Base-by-base conservation (phyloP, 768 basidiomycete species). In the Lactarius indigo region DNA sequence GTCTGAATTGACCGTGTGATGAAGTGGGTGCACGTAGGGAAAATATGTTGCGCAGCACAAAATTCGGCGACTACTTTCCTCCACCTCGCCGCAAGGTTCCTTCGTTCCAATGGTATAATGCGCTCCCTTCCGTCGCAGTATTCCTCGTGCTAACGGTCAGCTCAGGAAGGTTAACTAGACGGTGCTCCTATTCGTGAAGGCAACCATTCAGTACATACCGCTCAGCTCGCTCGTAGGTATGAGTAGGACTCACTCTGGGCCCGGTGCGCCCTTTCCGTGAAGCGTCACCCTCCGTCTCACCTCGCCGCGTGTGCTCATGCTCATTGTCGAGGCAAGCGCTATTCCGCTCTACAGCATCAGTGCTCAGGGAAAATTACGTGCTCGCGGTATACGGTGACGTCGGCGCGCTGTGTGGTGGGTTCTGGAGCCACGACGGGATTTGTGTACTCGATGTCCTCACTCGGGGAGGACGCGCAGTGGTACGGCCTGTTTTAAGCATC, bases 171-270 rank as follows among this genome's bases (percentile, higher is more conserved):
- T 90, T 96, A 58, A 94, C 94, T 92, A 91, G 0, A 94, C 92
- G 0, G 92, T 96, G 0, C 85, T 98, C 63, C 84, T 98, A 0
- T 98, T 96, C 73, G 95, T 87, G 1, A 96, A 96, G 74, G 96
- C 94, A 1, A 82, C 88, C 1, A 82, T 98, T n/a, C 81, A 35
- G 33, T 35, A 88, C 72, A 93, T 98, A 90, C 78, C 84, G 0
- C 74, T 94, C 0, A 86, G 89, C 0, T 83, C 90, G 1, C 85
- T 96, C 57, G 86, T 94, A 64, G 68, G 83, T 96, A 50, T 92
- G 92, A n/a, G 20, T 4, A 12, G 83, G 89, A 15, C 80, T 94
- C n/a, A 85, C 89, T 50, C 92, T 94, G 5, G 73, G 80, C 5
- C 79, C 8, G 94, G 95, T 7, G 92, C 96, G 2, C 82, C 96